Conservation (phyloP, 2,329 filamentous ascomycete species). For the Cordyceps cicadae region DNA sequence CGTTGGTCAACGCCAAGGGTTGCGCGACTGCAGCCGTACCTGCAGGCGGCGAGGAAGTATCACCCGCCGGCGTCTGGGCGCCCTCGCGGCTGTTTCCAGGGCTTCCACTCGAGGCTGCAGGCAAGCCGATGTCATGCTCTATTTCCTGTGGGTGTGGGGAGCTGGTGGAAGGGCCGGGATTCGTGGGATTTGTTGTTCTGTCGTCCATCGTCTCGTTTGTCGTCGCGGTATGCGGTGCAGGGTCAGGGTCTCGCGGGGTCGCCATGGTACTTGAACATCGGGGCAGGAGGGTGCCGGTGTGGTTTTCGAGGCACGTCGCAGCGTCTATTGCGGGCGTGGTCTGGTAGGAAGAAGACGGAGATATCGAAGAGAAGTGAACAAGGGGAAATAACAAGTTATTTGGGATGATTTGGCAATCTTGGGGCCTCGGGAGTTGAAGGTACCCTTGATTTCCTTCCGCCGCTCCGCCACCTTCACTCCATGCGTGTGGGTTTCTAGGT, state of each 20-base stretch:
- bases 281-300: background rate
- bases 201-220: background rate
- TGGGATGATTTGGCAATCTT: background rate
- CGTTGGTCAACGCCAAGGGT: slow-evolving; percentile 20
- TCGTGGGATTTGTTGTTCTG: background rate
- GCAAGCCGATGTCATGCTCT: background rate
- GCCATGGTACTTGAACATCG: slow-evolving; percentile 6
- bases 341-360: background rate
- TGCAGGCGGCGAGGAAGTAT: slow-evolving; percentile 35
- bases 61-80: slow-evolving; percentile 38
- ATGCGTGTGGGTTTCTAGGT: background rate
- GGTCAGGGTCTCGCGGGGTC: slow-evolving; percentile 9
- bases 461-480: background rate
- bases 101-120: slow-evolving; percentile 31
- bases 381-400: background rate
- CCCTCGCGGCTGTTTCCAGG: slow-evolving; percentile 33
- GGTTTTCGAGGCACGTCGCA: background rate
- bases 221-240: background rate
- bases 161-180: background rate
- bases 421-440: background rate
- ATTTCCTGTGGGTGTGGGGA: background rate
- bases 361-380: background rate
- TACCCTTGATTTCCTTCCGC: background rate
- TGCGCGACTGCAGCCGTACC: slow-evolving; percentile 13
- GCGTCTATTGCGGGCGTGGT: background rate